Evolutionary conservation across 768 basidiomycete species (phyloP), one percentile per base, ranked within the genome.

Genomic region (Heimioporus sp.): DNA sequence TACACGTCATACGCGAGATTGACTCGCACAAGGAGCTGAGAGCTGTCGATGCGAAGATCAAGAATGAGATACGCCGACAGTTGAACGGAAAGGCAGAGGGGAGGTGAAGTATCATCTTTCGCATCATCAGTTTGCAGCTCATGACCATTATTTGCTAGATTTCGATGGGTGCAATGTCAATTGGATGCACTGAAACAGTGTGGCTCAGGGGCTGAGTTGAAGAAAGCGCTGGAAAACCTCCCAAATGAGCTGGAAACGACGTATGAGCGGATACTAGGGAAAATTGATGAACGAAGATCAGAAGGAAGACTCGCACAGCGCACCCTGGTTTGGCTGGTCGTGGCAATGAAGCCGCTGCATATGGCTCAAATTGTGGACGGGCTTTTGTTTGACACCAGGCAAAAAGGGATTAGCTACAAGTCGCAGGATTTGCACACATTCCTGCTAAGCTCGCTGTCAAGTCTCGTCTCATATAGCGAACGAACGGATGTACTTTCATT

Each of bases 161-260:
- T 53, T 10, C 52, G 52, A 0, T 53, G 52, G 52, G 41, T 49
- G 6, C 47, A 49, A 13, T 53, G 52, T 9, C 53, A 54, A 20
- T 11, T 54, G 1, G 48, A 54, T 30, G 28, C 21, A 3, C 39
- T 54, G 0, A 35, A 35, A 32, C 43, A 19, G 31, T 54, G 44
- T 21, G 8, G 9, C 0, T 32, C 43, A 11, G 8, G 2, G 19
- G 15, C 13, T 12, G 39, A 54, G 31, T 24, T 54, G 13, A 32
- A 24, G 24, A 5, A 24, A 5, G 24, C 24, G 5, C 24, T 24
- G 24, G 24, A 24, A 24, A 24, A 24, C 5, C 24, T 24, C 24
- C 24, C 24, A 24, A 24, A 24, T 24, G 24, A 24, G 24, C 24
- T 24, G 24, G 24, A 24, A 24, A 24, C 24, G 24, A 24, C 24